Base-by-base conservation (phyloP, 345 rosid species). In the Gynandropsis gynandra region DNA sequence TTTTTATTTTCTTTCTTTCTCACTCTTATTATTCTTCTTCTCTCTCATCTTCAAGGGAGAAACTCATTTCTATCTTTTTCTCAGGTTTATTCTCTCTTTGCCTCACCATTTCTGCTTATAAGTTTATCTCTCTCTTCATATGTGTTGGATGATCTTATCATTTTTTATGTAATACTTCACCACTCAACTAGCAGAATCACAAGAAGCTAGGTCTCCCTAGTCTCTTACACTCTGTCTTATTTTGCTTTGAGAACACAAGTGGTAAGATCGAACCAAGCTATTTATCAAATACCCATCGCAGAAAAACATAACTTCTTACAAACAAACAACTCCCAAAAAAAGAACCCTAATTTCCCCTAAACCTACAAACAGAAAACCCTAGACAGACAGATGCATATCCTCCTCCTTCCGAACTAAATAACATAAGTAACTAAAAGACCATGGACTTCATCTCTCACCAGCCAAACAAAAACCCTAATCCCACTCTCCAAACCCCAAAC, bases 381-480 rank as follows among this genome's bases (percentile, higher is more conserved):
- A 37, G 36, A 24, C 42, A 16, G 44, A 16, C 10, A 40, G 17
- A 46, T 42, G n/a, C 40, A 42, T 56, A 44, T 11, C 36, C 6
- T 12, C 16, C 16, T 15, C 16, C 42, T 13, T 9, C 29, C 5
- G 5, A 39, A 39, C 42, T 39, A 39, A 13, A 16, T 24, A 16
- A 3, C 48, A 11, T 16, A 45, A 7, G 12, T 8, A 33, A 34
- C 16, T n/a, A 15, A 27, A 47, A 24, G 47, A 17, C 37, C 41
- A 75, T 75, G 80, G 76, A 75, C 40, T 65, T 71, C 32, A 53
- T 65, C 52, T 71, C 76, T 36, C 67, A 50, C n/a, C 50, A 54
- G n/a, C 5, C 18, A 29, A 59, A 33, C 24, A 32, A 9, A 7
- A 43, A 44, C 61, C 47, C 21, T 57, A 50, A 33, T 46, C 37